Evolutionary conservation across 768 basidiomycete genomes (phyloP).

Genomic region (Goffeauzyma gilvescens): DNA sequence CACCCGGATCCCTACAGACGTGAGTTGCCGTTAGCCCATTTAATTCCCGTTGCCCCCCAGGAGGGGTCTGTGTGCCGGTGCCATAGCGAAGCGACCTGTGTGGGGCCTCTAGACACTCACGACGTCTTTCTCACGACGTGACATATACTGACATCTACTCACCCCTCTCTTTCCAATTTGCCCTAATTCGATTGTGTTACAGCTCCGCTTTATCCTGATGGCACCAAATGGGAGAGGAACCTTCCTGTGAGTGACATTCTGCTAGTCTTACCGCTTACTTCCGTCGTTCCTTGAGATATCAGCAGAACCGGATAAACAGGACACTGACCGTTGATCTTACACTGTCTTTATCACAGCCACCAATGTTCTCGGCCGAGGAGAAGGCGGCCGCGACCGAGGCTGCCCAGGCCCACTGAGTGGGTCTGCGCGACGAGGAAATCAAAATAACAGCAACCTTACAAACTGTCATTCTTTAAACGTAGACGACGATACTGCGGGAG

Average conservation of each 20-base stretch:
- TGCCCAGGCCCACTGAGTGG: background rate
- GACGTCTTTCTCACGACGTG: background rate
- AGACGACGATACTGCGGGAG: no score
- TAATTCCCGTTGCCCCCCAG: background rate
- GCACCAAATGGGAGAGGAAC: conserved; percentile 53
- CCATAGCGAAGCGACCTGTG: background rate
- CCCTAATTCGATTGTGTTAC: background rate
- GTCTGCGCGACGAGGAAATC: no score
- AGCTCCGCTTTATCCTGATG: conserved; percentile 71
- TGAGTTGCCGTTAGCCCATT: conserved; percentile 36
- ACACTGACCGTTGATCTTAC: background rate
- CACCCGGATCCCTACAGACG: conserved; percentile 90
- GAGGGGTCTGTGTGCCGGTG: background rate
- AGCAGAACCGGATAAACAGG: background rate
- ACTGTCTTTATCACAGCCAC: conserved; percentile 15
- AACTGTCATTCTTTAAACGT: no score
- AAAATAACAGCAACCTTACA: no score
- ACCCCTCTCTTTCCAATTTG: background rate
- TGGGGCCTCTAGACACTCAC: no score
- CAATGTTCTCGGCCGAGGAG: conserved; percentile 29
- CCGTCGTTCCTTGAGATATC: no score
- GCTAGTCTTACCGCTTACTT: no score
- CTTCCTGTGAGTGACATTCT: conserved; percentile 23
- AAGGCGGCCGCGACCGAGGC: conserved; percentile 14
- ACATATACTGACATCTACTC: background rate